A percentile compares a stretch with the other conserved stretches of the same genome.
These are phyloP conservation scores for Colletotrichum destructivum DNA, from an alignment of 2,329 filamentous ascomycete species.

Conservation along the genomic window DNA sequence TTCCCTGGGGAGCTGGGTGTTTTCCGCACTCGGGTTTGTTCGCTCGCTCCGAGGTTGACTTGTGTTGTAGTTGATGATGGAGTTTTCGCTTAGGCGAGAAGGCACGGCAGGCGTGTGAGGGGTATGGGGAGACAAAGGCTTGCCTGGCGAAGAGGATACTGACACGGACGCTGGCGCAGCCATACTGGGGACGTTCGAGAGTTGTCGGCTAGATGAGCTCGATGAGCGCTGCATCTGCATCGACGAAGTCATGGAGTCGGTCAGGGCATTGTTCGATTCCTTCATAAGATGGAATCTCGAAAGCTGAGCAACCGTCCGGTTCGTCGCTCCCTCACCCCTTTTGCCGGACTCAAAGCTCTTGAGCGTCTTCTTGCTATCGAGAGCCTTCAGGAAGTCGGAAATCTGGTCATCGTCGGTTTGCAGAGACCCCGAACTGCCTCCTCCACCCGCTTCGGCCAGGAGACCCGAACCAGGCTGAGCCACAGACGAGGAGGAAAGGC, in stretches of 20 bases:
- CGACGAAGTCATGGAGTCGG: constrained; percentile 94
- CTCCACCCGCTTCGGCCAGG: constrained; percentile 78
- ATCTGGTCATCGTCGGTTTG: constrained; percentile 92
- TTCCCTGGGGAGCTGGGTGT: constrained; percentile 53
- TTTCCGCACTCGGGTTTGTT: constrained; percentile 46
- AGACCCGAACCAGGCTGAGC: constrained; percentile 84
- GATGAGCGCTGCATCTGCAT: constrained; percentile 87
- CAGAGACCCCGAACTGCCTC: constrained; percentile 76
- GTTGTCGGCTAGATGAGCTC: constrained; percentile 76
- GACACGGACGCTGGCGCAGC: constrained; percentile 83
- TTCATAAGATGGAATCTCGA: constrained; percentile 90
- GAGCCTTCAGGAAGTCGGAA: constrained; percentile 89
- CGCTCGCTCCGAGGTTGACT: constrained; percentile 49
- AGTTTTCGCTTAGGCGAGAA: constrained; percentile 92
- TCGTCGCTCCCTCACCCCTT: constrained; percentile 78
- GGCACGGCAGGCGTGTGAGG: constrained; percentile 95
- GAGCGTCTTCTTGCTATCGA: constrained; percentile 91
- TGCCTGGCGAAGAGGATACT: constrained; percentile 89
- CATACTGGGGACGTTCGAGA: constrained; percentile 76
- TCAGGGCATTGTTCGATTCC: constrained; percentile 89
- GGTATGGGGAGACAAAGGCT: constrained; percentile 90
- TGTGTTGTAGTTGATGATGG: constrained; percentile 78
- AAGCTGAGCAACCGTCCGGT: constrained; percentile 83
- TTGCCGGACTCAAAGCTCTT: constrained; percentile 81
- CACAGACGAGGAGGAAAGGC: constrained; percentile 79